phyloP scores from a whole-genome alignment of 2,329 filamentous ascomycete genomes.

The Diaporthe eres region DNA sequence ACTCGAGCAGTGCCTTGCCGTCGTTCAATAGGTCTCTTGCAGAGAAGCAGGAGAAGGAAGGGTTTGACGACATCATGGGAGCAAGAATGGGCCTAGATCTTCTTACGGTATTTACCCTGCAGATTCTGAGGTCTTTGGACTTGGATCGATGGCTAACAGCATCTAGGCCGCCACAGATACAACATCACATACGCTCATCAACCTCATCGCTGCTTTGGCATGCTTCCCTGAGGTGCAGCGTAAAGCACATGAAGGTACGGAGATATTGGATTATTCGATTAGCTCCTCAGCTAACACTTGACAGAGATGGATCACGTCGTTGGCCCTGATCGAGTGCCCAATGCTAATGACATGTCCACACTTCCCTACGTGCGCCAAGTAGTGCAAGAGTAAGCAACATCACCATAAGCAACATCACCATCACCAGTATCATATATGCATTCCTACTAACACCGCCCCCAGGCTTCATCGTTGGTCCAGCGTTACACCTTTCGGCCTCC shows the following conservation, averaged over 20 bases:
- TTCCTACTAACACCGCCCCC: neutral
- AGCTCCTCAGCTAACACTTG: neutral
- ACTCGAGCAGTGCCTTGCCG: neutral
- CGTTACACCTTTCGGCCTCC: neutral
- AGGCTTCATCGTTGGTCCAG: slow-evolving; percentile 4
- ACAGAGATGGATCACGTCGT: slow-evolving; percentile 6
- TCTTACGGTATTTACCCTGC: neutral
- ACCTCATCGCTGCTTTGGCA: neutral
- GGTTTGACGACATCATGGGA: neutral
- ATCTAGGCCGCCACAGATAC: slow-evolving; percentile 5
- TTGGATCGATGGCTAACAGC: neutral
- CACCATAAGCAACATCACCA: neutral
- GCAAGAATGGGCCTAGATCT: slow-evolving; percentile 9
- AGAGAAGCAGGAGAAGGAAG: slow-evolving; percentile 3
- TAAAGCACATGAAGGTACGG: neutral
- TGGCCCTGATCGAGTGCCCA: slow-evolving; percentile 1
- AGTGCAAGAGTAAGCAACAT: neutral
- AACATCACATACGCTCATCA: neutral
- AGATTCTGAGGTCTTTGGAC: neutral
- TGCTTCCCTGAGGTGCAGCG: neutral
- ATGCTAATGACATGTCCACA: neutral
- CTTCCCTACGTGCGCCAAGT: neutral
- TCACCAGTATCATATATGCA: neutral
- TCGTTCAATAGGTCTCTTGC: neutral
- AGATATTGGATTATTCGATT: neutral